Base-by-base conservation (phyloP, 768 basidiomycete genomes). In the Kwoniella botswanensis region DNA sequence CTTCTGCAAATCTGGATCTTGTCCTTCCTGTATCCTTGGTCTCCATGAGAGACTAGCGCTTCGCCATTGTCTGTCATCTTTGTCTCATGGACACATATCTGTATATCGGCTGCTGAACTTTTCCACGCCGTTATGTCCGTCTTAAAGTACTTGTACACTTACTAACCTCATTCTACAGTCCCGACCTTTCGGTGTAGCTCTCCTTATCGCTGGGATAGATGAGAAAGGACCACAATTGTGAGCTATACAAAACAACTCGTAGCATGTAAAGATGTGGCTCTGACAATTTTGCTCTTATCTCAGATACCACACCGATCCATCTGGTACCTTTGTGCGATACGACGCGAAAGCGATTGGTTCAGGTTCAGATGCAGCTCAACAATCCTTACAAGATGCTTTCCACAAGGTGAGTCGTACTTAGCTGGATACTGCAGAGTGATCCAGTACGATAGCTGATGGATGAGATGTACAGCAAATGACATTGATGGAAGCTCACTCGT, bases 291-390 rank as follows among this genome's bases (percentile, higher is more conserved):
- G n/a, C 43, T 17, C 63, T 41, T 60, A 11, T 11, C 44, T 5
- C 11, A 98, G 96, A 81, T 98, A 89, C 84, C 96, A 99, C 84
- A 97, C 96, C 41, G 97, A 99, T 85, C 97, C 97, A 3, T 98
- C 96, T 21, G 97, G 97, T 13, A 98, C 97, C 17, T 98, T 94
- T 79, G 92, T 94, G 76, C 90, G 93, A 67, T 98, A 97, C 79
- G 92, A 98, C 74, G 97, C 97, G 43, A 99, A 98, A 85, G 97
- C 97, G 7, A 98, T 99, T 79, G 97, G 97, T 26, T 95, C 93
- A 41, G 97, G 97, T 53, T 95, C 93, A 63, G 97, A 98, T 84
- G 96, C 94, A 35, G 97, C 97, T 60, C 97, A 99, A 84, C 91
- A 90, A 76, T 94, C 96, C 83, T 87, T 99, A 68, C 97, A 98